phyloP scores from a whole-genome alignment of 345 rosid species.

The Raphanus sativus region DNA sequence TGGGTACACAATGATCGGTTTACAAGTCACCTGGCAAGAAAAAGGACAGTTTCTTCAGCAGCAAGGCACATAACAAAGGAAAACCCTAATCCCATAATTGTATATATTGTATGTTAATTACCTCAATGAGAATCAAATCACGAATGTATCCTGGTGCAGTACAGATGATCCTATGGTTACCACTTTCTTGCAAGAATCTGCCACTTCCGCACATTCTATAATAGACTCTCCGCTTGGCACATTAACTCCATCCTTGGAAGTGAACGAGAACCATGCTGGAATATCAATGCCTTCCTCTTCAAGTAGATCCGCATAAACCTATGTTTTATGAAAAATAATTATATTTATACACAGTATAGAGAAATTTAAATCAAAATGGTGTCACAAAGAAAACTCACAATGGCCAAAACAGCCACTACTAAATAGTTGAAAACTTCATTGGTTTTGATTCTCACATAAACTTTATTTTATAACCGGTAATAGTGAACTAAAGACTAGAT shows the following conservation, averaged over 20 bases:
- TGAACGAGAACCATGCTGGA: slow-evolving; percentile 91
- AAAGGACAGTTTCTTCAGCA: neutral
- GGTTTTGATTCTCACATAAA: too few relatives aligned
- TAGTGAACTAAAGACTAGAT: too few relatives aligned
- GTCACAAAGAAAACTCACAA: too few relatives aligned
- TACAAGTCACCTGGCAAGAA: slow-evolving; percentile 62
- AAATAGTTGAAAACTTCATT: too few relatives aligned
- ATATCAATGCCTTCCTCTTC: slow-evolving; percentile 57
- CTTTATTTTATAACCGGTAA: too few relatives aligned
- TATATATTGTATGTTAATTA: slow-evolving; percentile 10
- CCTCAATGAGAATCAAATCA: slow-evolving; percentile 64
- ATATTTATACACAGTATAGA: too few relatives aligned
- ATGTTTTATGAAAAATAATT: too few relatives aligned
- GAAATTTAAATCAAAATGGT: too few relatives aligned
- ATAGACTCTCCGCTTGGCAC: slow-evolving; percentile 74
- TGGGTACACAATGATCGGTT: slow-evolving; percentile 74
- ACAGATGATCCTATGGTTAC: slow-evolving; percentile 85
- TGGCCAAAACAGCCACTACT: neutral
- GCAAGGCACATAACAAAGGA: slow-evolving; percentile 10
- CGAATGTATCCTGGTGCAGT: slow-evolving; percentile 73
- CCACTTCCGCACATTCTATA: slow-evolving; percentile 67
- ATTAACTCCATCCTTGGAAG: slow-evolving; percentile 66
- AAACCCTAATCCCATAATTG: neutral
- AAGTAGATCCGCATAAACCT: slow-evolving; percentile 90
- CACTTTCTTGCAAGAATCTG: slow-evolving; percentile 67